Evolutionary conservation across 1,284 basidiomycete species (phyloP).

Genomic region (Agroathelia rolfsii): DNA sequence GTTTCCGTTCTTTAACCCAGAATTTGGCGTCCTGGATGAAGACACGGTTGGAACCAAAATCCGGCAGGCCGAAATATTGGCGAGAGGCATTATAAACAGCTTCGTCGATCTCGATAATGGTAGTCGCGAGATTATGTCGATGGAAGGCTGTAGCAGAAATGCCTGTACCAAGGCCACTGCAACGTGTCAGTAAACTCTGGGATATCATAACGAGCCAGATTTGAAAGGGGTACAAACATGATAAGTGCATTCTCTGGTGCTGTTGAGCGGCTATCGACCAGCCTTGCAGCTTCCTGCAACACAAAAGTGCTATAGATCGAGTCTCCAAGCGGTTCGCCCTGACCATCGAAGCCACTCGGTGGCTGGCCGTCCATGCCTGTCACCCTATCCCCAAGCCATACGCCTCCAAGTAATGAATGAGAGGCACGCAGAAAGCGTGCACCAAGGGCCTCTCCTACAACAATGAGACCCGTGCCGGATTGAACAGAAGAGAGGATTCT

Average conservation of each 20-base stretch:
- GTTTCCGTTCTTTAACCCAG: no score
- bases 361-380: constrained; percentile 29
- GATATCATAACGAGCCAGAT: background rate
- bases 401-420: constrained; percentile 82
- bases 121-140: constrained; percentile 56
- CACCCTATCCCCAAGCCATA: constrained; percentile 62
- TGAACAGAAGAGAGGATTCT: constrained; percentile 60
- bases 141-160: constrained; percentile 68
- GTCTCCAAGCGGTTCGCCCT: constrained; percentile 50
- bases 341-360: constrained; percentile 37
- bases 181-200: constrained; percentile 7
- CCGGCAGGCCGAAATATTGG: constrained; percentile 67
- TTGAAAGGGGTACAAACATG: constrained; percentile 41
- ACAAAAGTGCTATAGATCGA: constrained; percentile 81
- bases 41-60: constrained; percentile 43
- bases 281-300: constrained; percentile 72
- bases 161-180: constrained; percentile 79
- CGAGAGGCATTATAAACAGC: constrained; percentile 78
- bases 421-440: constrained; percentile 79
- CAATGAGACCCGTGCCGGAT: constrained; percentile 69
- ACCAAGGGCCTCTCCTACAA: constrained; percentile 67
- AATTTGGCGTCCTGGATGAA: constrained; percentile 68
- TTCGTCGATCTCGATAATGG: constrained; percentile 80
- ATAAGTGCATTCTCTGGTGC: constrained; percentile 47
- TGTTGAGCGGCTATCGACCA: constrained; percentile 51